Conservation (phyloP, 352 stramenopile species). For the Phytophthora nicotianae region DNA sequence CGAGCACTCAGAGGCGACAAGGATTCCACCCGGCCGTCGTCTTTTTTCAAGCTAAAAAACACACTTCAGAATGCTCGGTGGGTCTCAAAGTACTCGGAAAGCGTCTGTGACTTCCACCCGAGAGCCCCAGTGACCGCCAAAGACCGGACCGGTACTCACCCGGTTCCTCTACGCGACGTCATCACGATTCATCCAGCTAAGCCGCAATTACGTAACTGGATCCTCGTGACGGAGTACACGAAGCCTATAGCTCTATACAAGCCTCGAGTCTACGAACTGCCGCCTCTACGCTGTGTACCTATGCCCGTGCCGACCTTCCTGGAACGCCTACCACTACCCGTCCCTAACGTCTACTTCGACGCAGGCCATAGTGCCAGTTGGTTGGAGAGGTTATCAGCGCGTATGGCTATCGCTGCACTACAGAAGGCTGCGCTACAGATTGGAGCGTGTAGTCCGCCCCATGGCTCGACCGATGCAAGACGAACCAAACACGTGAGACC, state of each 20-base stretch:
- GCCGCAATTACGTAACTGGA: conserved; percentile 62
- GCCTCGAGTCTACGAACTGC: conserved; percentile 84
- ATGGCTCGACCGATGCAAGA: conserved; percentile 55
- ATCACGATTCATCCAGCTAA: conserved; percentile 68
- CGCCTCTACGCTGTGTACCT: conserved; percentile 81
- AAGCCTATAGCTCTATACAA: conserved; percentile 79
- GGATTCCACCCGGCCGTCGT: conserved; percentile 40
- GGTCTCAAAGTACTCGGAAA: conserved; percentile 67
- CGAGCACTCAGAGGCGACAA: conserved; percentile 28
- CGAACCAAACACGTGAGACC: conserved; percentile 84
- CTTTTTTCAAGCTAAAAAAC: conserved; percentile 84
- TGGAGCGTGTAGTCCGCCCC: conserved; percentile 65
- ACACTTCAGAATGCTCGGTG: conserved; percentile 80
- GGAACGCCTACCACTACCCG: conserved; percentile 71
- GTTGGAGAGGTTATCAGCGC: conserved; percentile 66
- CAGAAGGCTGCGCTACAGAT: conserved; percentile 71
- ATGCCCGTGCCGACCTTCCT: conserved; percentile 83
- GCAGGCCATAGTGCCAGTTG: conserved; percentile 64
- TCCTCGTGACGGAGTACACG: conserved; percentile 69
- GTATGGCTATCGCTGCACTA: conserved; percentile 51
- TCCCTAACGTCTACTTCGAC: conserved; percentile 76
- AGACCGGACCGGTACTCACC: conserved; percentile 47
- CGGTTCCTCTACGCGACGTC: conserved; percentile 37
- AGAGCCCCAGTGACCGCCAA: conserved; percentile 84
- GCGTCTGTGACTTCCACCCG: conserved; percentile 66